phyloP scores from a whole-genome alignment of 1,284 basidiomycete genomes.

The Ganoderma lucidum region DNA sequence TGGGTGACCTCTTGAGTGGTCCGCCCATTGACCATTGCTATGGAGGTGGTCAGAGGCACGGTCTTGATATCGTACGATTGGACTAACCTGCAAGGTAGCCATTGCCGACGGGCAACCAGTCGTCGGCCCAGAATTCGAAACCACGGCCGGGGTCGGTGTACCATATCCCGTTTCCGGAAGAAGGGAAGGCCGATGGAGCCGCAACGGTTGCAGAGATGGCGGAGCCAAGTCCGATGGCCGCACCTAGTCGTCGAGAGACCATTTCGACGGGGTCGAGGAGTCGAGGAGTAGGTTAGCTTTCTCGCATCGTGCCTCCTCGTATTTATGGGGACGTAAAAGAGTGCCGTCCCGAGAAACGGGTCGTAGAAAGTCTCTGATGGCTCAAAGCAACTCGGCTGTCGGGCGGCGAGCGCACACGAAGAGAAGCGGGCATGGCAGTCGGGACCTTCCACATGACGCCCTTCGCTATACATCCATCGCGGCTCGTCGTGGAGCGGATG shows the following conservation, averaged over 20 bases:
- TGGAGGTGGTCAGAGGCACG: neutral
- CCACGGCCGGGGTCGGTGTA: slow-evolving; percentile 56
- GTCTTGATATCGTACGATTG: neutral
- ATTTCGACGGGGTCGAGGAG: slow-evolving; percentile 11
- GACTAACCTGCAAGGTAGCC: slow-evolving; percentile 70
- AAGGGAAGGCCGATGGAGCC: slow-evolving; percentile 64
- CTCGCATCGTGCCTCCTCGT: neutral
- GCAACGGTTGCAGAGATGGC: slow-evolving; percentile 24
- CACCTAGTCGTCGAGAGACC: slow-evolving; percentile 23
- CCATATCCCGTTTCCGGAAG: slow-evolving; percentile 79
- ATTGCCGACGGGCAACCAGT: slow-evolving; percentile 76
- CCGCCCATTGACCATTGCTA: slow-evolving; percentile 74
- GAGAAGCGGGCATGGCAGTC: slow-evolving; percentile 4
- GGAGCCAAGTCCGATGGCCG: slow-evolving; percentile 20
- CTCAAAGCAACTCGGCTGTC: neutral
- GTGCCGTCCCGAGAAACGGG: neutral
- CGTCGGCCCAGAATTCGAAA: slow-evolving; percentile 56
- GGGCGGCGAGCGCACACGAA: slow-evolving; percentile 4
- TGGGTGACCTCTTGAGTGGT: slow-evolving; percentile 66
- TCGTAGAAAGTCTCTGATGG: neutral
- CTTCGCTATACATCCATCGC: slow-evolving; percentile 1
- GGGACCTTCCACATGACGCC: slow-evolving; percentile 17
- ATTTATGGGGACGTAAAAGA: slow-evolving; percentile 8
- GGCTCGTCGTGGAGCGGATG: neutral
- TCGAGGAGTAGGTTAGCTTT: slow-evolving; percentile 20